Evolutionary conservation across 1,284 basidiomycete genomes (phyloP).

Genomic region (Sanghuangporus sanghuang): DNA sequence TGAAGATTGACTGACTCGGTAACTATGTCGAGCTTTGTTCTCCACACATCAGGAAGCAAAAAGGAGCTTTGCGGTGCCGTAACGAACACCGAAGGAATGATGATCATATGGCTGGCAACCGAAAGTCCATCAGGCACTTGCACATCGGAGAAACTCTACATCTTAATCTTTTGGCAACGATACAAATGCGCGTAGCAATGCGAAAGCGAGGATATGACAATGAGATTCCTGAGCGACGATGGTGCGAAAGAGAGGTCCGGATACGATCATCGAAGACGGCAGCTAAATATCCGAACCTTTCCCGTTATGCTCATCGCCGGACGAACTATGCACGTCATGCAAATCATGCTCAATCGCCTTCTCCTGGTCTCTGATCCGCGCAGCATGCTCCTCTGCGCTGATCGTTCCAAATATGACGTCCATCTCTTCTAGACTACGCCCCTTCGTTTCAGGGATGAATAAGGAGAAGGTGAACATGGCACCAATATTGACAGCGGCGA

Average conservation of each 20-base stretch:
- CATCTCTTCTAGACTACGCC: constrained; percentile 72
- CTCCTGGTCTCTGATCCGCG: constrained; percentile 39
- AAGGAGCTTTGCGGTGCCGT: no score
- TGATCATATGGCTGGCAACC: no score
- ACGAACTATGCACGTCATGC: not conserved
- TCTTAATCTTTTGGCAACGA: not conserved
- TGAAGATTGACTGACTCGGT: no score
- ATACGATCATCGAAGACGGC: not conserved
- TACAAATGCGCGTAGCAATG: not conserved
- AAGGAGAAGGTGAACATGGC: constrained; percentile 44
- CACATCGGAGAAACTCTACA: no score
- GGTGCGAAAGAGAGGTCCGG: not conserved
- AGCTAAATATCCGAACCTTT: not conserved
- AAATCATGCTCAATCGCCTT: not conserved
- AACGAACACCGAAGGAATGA: no score
- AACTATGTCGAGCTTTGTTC: no score
- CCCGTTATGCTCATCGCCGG: not conserved
- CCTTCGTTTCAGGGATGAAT: constrained; percentile 73
- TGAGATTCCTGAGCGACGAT: not conserved
- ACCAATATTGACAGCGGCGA: constrained; percentile 55
- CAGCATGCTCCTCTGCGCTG: constrained; percentile 49
- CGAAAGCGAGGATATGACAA: not conserved
- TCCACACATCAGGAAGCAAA: no score
- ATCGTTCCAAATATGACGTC: constrained; percentile 75
- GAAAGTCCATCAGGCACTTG: no score